Evolutionary conservation across 2,329 filamentous ascomycete genomes (phyloP).

Genomic region (Emergomyces orientalis): DNA sequence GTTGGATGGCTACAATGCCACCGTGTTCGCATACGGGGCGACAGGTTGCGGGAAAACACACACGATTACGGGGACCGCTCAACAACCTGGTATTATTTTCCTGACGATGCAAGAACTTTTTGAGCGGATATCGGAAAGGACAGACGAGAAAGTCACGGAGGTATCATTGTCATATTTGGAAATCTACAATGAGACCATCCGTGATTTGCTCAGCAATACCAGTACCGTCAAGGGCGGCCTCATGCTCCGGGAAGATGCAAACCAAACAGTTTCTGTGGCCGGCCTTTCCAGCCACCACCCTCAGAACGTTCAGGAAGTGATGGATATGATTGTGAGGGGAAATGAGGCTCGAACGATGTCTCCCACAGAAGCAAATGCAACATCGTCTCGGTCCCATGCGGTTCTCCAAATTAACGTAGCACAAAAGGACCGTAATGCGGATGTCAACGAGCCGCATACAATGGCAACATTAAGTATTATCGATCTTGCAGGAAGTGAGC

Average conservation of each 20-base stretch:
- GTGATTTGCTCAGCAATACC: slow-evolving; percentile 73
- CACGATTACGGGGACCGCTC: slow-evolving; percentile 84
- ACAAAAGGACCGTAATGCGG: slow-evolving; percentile 86
- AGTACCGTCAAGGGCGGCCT: slow-evolving; percentile 72
- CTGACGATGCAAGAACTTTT: slow-evolving; percentile 98
- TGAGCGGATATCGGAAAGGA: slow-evolving; percentile 82
- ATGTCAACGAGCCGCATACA: slow-evolving; percentile 87
- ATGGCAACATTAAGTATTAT: slow-evolving; percentile 99
- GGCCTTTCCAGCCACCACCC: slow-evolving; percentile 88
- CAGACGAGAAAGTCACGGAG: slow-evolving; percentile 79
- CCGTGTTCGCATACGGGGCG: slow-evolving; percentile 95
- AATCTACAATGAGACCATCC: slow-evolving; percentile 98
- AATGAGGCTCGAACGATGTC: slow-evolving; percentile 95
- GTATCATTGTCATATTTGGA: slow-evolving; percentile 90
- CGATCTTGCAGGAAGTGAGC: slow-evolving; percentile 89
- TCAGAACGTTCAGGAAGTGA: slow-evolving; percentile 86
- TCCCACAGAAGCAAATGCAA: slow-evolving; percentile 92
- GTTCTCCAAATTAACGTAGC: slow-evolving; percentile 96
- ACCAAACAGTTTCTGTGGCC: slow-evolving; percentile 83
- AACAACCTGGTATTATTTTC: slow-evolving; percentile 96
- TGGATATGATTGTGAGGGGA: slow-evolving; percentile 96
- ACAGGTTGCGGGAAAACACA: slow-evolving; percentile 98
- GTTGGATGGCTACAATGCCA: slow-evolving; percentile 95
- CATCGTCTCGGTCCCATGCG: slow-evolving; percentile 91
- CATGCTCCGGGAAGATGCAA: slow-evolving; percentile 89